Evolutionary conservation across 306 rosid species (phyloP).

Genomic region (Biancaea sappan): DNA sequence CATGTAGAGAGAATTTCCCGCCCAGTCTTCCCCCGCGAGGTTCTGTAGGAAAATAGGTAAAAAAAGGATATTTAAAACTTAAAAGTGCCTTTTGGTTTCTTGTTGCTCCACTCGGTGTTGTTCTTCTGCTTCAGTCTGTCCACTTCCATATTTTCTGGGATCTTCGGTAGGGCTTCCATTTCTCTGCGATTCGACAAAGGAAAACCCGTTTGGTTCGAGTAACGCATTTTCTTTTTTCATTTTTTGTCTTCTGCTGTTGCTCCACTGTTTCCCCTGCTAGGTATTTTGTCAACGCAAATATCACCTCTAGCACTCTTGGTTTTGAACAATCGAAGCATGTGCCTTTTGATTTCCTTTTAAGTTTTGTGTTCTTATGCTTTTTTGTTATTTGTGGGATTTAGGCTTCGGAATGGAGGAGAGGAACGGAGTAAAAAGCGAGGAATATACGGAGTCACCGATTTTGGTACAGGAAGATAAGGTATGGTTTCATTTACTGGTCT

Average conservation of each 20-base stretch:
- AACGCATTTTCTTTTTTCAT: not conserved
- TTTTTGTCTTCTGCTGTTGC: not conserved
- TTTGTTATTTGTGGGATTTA: constrained; percentile 4
- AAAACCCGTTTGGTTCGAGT: not conserved
- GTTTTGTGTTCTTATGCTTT: not conserved
- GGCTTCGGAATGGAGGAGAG: constrained; percentile 63
- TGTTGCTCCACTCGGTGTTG: not conserved
- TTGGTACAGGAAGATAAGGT: constrained; percentile 91
- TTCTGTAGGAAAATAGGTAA: not conserved
- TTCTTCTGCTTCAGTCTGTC: not conserved
- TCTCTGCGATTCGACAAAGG: constrained; percentile 5
- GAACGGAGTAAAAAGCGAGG: constrained; percentile 42
- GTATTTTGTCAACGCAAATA: not conserved
- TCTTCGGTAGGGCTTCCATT: not conserved
- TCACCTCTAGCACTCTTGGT: constrained; percentile 22
- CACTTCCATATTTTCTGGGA: constrained; percentile 27
- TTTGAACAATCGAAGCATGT: not conserved
- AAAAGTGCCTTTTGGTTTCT: not conserved
- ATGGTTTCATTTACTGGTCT: not conserved
- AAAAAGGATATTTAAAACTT: too few species aligned
- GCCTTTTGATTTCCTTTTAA: not conserved
- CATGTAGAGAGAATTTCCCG: constrained; percentile 50
- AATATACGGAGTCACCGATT: constrained; percentile 71
- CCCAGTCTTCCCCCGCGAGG: constrained; percentile 35
- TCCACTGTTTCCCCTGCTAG: not conserved